Conservation (phyloP, 164 flowering plant species). For the Buxus sempervirens region DNA sequence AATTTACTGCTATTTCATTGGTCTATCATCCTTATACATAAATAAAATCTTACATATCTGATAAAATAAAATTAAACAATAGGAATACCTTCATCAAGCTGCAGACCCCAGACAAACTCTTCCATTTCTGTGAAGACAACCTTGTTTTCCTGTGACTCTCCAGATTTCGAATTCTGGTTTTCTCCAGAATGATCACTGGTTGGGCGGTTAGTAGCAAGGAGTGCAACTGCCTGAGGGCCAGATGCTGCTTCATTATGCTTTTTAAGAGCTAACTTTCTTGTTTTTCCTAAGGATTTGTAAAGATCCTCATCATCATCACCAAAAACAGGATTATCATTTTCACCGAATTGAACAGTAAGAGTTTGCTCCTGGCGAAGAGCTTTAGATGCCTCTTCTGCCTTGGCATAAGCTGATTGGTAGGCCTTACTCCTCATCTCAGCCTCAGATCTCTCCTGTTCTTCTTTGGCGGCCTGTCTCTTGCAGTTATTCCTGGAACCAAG, state of each 20-base stretch:
- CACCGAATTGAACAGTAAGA: slow-evolving; percentile 36
- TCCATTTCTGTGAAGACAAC: slow-evolving; percentile 93
- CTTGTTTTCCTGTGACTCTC: slow-evolving; percentile 57
- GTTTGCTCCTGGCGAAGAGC: slow-evolving; percentile 55
- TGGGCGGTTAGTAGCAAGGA: slow-evolving; percentile 38
- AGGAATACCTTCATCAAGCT: slow-evolving; percentile 69
- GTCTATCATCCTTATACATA: neutral
- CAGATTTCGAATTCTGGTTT: slow-evolving; percentile 30
- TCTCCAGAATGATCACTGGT: slow-evolving; percentile 34
- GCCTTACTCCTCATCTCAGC: slow-evolving; percentile 75
- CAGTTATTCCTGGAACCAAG: slow-evolving; percentile 77
- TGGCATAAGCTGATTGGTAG: slow-evolving; percentile 74
- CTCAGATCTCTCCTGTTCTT: slow-evolving; percentile 62
- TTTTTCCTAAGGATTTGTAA: slow-evolving; percentile 64
- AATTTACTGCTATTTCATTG: neutral
- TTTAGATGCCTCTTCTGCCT: slow-evolving; percentile 91
- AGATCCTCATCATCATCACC: slow-evolving; percentile 87
- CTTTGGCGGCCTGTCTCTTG: slow-evolving; percentile 53
- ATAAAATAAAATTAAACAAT: neutral
- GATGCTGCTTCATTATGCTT: slow-evolving; percentile 47
- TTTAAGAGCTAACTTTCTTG: slow-evolving; percentile 74
- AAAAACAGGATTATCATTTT: slow-evolving; percentile 51
- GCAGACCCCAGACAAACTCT: slow-evolving; percentile 89
- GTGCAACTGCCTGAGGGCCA: slow-evolving; percentile 71
- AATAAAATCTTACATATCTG: no score